These are phyloP conservation scores for Calcarisporium arbuscula DNA, from an alignment of 2,329 filamentous ascomycete genomes.

Conservation along the genomic window DNA sequence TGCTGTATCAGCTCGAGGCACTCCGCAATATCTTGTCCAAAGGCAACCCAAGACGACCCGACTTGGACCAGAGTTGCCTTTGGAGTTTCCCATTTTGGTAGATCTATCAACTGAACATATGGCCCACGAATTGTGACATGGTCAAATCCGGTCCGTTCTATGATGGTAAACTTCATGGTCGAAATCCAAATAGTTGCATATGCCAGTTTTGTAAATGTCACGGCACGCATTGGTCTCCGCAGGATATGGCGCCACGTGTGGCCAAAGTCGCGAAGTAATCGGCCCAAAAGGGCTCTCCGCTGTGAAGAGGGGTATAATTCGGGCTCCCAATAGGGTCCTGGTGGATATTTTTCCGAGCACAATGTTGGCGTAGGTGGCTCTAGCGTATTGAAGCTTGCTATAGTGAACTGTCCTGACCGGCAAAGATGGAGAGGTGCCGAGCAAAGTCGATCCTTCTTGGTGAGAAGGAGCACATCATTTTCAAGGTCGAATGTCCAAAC, in stretches of 20 bases:
- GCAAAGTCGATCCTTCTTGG: conserved; percentile 8
- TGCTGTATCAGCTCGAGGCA: conserved; percentile 12
- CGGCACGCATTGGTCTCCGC: conserved; percentile 8
- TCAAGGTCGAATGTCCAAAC: conserved; percentile 14
- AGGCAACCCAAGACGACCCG: conserved; percentile 13
- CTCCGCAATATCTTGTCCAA: conserved; percentile 6
- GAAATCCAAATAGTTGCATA: conserved; percentile 14
- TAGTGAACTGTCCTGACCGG: conserved; percentile 5
- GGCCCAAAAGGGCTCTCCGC: conserved; percentile 10
- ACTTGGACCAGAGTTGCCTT: conserved; percentile 6
- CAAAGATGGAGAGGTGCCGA: conserved; percentile 8
- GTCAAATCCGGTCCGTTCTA: conserved; percentile 10
- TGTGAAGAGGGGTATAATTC: conserved; percentile 1
- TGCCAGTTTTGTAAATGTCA: conserved; percentile 12
- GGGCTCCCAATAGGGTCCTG: conserved; percentile 12
- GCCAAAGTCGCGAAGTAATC: conserved; percentile 12
- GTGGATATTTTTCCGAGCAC: background rate
- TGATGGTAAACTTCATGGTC: conserved; percentile 9
- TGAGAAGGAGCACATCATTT: conserved; percentile 10
- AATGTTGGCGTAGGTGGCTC: background rate
- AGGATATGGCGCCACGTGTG: conserved; percentile 16
- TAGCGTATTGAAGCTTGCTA: conserved; percentile 9
- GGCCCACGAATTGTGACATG: conserved; percentile 7
- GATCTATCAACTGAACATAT: conserved; percentile 11
- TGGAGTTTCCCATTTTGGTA: conserved; percentile 13